phyloP scores from a whole-genome alignment of 108 stramenopile genomes.

The Cyclotella distinguenda region DNA sequence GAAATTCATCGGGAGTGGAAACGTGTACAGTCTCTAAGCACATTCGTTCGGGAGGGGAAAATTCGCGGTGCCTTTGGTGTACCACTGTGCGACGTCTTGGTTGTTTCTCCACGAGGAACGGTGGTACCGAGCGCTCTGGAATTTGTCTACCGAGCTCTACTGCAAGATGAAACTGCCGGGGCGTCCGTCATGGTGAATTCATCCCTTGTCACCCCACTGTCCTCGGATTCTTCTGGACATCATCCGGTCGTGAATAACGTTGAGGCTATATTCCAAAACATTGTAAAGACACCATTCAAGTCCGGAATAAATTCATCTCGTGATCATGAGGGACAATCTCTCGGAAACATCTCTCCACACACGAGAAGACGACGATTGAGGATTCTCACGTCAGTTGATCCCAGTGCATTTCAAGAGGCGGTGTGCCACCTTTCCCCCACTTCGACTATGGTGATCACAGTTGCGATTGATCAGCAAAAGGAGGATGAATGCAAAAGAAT shows the following conservation, averaged over 20 bases:
- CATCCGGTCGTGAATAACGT: slow-evolving; percentile 4
- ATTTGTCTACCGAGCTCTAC: slow-evolving; percentile 73
- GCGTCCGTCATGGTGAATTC: slow-evolving; percentile 11
- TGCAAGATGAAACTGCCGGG: slow-evolving; percentile 46
- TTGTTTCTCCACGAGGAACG: slow-evolving; percentile 59
- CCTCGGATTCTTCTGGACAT: background rate
- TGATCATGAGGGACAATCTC: slow-evolving; percentile 1
- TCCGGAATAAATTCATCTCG: background rate
- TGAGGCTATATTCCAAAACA: slow-evolving; percentile 32
- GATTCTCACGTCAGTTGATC: slow-evolving; percentile 66
- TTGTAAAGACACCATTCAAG: slow-evolving; percentile 50
- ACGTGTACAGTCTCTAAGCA: slow-evolving; percentile 55
- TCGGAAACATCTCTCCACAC: background rate
- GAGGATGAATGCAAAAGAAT: slow-evolving; percentile 53
- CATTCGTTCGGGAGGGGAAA: slow-evolving; percentile 61
- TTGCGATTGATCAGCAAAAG: slow-evolving; percentile 43
- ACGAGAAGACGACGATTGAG: slow-evolving; percentile 43
- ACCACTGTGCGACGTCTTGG: slow-evolving; percentile 71
- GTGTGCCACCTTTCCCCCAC: slow-evolving; percentile 60
- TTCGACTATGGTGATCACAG: slow-evolving; percentile 68
- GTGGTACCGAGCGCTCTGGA: slow-evolving; percentile 55
- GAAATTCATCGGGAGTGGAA: slow-evolving; percentile 73
- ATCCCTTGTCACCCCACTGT: slow-evolving; percentile 1
- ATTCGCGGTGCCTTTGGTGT: slow-evolving; percentile 58
- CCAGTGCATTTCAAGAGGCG: slow-evolving; percentile 46